Conservation (phyloP, 169 alveolate genomes). For the Toxoplasma gondii region DNA sequence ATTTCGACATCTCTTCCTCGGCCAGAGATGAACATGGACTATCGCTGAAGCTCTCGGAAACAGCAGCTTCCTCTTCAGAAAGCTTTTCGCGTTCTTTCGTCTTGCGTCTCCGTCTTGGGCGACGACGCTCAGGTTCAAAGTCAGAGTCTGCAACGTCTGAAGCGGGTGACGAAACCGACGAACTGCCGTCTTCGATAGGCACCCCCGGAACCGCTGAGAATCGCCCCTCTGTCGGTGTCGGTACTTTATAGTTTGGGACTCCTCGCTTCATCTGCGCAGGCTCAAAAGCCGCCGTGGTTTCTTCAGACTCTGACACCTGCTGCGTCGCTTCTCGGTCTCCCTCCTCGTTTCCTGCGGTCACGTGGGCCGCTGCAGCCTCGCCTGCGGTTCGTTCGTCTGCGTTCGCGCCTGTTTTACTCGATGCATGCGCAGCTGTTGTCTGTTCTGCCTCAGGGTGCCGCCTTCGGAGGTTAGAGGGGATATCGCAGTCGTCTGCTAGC, state of each 20-base stretch:
- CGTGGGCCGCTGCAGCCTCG: not conserved
- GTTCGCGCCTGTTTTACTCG: not conserved
- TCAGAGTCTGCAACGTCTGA: slow-evolving; percentile 5
- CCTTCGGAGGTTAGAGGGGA: not conserved
- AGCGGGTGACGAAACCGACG: not conserved
- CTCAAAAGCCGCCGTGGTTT: not conserved
- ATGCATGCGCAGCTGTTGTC: not conserved
- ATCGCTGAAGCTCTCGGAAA: not conserved
- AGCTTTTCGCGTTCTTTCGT: not conserved
- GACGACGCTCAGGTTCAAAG: not conserved
- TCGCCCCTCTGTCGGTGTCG: not conserved
- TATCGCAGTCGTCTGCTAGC: no score
- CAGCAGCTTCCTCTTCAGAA: not conserved
- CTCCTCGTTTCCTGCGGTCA: not conserved
- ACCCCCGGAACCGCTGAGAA: not conserved
- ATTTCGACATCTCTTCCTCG: not conserved
- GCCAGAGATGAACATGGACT: not conserved
- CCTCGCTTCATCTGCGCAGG: not conserved
- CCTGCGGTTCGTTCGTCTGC: not conserved
- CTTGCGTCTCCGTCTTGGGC: not conserved
- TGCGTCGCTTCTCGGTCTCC: not conserved
- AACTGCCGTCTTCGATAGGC: not conserved
- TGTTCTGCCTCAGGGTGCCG: not conserved
- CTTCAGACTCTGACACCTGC: not conserved
- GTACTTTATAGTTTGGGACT: not conserved